phyloP scores from a whole-genome alignment of 495 filamentous ascomycete species.

The Hypomontagnella submonticulosa region DNA sequence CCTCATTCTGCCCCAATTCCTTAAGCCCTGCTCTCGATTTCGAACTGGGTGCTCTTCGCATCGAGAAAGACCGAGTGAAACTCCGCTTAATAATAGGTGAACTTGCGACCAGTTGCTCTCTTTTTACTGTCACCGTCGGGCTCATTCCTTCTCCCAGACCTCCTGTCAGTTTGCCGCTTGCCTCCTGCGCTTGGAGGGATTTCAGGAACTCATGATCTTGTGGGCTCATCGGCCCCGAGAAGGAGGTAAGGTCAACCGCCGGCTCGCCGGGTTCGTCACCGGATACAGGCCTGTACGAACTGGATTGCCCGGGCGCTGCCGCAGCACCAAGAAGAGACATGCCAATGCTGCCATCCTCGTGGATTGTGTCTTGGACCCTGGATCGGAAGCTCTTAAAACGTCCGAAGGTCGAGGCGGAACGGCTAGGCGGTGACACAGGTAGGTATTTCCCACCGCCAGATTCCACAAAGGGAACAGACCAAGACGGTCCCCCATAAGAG shows the following conservation, averaged over 20 bases:
- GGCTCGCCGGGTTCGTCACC: conserved; percentile 35
- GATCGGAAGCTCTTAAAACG: conserved; percentile 44
- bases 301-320: conserved; percentile 44
- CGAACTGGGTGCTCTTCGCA: conserved; percentile 32
- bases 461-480: conserved; percentile 41
- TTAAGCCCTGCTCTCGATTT: conserved; percentile 50
- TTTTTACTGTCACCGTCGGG: conserved; percentile 52
- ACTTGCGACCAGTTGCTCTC: conserved; percentile 54
- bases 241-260: conserved; percentile 53
- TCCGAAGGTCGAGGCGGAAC: conserved; percentile 27
- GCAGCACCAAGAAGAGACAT: conserved; percentile 54
- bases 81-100: conserved; percentile 48
- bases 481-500: conserved; percentile 26
- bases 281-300: conserved; percentile 28
- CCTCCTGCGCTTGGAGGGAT: conserved; percentile 56
- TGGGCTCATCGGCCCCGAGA: conserved; percentile 49
- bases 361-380: conserved; percentile 53
- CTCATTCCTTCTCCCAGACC: conserved; percentile 60
- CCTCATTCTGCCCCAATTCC: conserved; percentile 60
- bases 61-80: conserved; percentile 51
- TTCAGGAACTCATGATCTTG: conserved; percentile 55
- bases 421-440: conserved; percentile 43
- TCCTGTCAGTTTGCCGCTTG: conserved; percentile 59
- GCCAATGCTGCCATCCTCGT: conserved; percentile 58
- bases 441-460: conserved; percentile 49